Evolutionary conservation across 768 basidiomycete species (phyloP).

Genomic region (Kockovaella imperatae): DNA sequence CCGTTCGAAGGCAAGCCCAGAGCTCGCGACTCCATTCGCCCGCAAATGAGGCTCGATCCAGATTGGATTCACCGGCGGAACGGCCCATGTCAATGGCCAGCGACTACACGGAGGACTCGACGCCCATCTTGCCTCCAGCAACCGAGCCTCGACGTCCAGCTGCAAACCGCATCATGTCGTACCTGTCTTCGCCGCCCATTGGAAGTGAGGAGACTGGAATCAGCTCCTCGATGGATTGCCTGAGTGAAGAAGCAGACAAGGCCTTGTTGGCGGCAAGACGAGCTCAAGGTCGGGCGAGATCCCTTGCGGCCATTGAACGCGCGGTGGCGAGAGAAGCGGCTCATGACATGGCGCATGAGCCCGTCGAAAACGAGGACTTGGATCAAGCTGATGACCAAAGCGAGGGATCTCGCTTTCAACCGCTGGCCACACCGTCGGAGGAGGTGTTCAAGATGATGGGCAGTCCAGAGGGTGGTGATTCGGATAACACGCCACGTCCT

Average conservation of each 20-base stretch:
- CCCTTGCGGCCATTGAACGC: slow-evolving; percentile 31
- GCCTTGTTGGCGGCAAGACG: slow-evolving; percentile 22
- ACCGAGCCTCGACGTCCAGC: slow-evolving; percentile 16
- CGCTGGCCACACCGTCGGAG: slow-evolving; percentile 23
- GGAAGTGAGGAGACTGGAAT: slow-evolving; percentile 10
- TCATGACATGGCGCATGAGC: neutral
- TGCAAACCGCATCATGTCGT: slow-evolving; percentile 22
- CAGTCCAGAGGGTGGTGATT: neutral
- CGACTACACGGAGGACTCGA: slow-evolving; percentile 13
- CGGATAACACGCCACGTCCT: neutral
- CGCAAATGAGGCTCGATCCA: slow-evolving; percentile 21
- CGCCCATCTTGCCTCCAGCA: neutral
- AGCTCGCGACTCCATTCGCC: slow-evolving; percentile 35
- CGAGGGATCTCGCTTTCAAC: slow-evolving; percentile 2
- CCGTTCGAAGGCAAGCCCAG: slow-evolving; percentile 11
- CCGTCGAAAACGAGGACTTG: neutral
- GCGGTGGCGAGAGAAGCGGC: slow-evolving; percentile 16
- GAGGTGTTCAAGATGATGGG: slow-evolving; percentile 22
- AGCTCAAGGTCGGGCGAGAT: slow-evolving; percentile 32
- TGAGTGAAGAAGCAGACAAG: slow-evolving; percentile 17
- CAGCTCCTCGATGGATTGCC: no score
- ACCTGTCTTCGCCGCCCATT: slow-evolving; percentile 19
- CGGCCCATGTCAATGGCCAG: slow-evolving; percentile 26
- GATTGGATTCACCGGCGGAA: slow-evolving; percentile 21
- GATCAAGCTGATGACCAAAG: neutral